These are phyloP conservation scores for Zhuliangozyma parablackwelliae DNA, from an alignment of 1,139 yeast species.

Conservation along the genomic window DNA sequence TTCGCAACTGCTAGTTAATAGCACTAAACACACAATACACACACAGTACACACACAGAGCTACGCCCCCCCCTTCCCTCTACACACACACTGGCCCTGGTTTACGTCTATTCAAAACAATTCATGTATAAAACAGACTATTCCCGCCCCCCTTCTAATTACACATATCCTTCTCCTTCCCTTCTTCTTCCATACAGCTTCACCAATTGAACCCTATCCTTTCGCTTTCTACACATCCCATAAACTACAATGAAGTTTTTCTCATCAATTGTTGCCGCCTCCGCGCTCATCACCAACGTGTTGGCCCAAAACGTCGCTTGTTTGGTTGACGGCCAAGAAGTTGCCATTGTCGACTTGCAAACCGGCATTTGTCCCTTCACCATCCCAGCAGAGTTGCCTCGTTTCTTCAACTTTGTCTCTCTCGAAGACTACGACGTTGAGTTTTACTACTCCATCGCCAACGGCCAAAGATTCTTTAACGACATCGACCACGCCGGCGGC, in stretches of 20 bases:
- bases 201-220: conserved; percentile 1
- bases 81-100: too few relatives aligned
- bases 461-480: conserved; percentile 26
- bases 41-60: too few relatives aligned
- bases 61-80: too few relatives aligned
- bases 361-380: conserved; percentile 39
- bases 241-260: conserved; percentile 7
- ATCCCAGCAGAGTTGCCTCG: conserved; percentile 27
- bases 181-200: background rate
- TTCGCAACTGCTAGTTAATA: too few relatives aligned
- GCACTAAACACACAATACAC: too few relatives aligned
- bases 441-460: conserved; percentile 32
- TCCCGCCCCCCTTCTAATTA: too few relatives aligned
- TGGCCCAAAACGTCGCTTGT: conserved; percentile 36
- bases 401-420: conserved; percentile 21
- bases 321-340: conserved; percentile 28
- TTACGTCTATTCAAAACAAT: too few relatives aligned
- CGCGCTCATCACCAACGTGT: conserved; percentile 18
- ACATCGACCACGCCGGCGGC: conserved; percentile 35
- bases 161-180: conserved; percentile 1
- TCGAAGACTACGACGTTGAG: conserved; percentile 31
- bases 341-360: conserved; percentile 37
- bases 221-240: conserved; percentile 3
- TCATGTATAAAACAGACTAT: too few relatives aligned
- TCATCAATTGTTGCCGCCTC: conserved; percentile 11